Evolutionary conservation across 768 basidiomycete species (phyloP), one percentile per base, ranked within the genome.

Genomic region (Lactarius sanguifluus): DNA sequence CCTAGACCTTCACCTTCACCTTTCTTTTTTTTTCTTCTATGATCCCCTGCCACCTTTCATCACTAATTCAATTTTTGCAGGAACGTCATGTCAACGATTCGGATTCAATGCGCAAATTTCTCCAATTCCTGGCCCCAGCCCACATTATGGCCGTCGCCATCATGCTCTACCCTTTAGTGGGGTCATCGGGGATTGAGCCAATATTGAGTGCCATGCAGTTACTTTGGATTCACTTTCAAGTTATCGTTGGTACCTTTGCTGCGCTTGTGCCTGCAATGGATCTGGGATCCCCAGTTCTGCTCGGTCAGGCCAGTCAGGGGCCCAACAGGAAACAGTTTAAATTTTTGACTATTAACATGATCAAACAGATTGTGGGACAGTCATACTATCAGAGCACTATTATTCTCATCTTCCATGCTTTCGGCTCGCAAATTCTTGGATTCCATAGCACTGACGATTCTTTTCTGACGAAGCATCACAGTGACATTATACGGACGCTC

Each of bases 211-310:
- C 97, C 38, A 96, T 98, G 1, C 97, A 99, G 75, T 80, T 98
- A 5, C 86, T 98, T 25, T 99, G 97, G 96, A 94, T 30, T 30
- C 30, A 30, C 30, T 30, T 98, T 77, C 98, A 98, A 81, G 89
- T 98, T 69, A 96, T 96, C 76, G 96, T 96, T 94, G 95, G 97
- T 75, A 96, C 94, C 1, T 98, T 99, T 74, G 96, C 97, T 63
- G 97, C 97, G 28, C 86, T 98, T 58, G 97, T 96, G 15, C 86
- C 98, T 59, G 96, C 97, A 18, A 98, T 97, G 28, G 97, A 98
- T 76, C 96, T 94, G 10, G 96, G 96, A 1, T 86, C 89, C 1
- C 87, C 87, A 57, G 75, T 80, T 5, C 83, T 93, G 40, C 86
- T 99, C 54, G 82, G 96, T 64, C 88, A 96, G 72, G 90, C n/a